phyloP scores from a whole-genome alignment of 2,329 filamentous ascomycete species.

The Phyllosticta ampelicida region DNA sequence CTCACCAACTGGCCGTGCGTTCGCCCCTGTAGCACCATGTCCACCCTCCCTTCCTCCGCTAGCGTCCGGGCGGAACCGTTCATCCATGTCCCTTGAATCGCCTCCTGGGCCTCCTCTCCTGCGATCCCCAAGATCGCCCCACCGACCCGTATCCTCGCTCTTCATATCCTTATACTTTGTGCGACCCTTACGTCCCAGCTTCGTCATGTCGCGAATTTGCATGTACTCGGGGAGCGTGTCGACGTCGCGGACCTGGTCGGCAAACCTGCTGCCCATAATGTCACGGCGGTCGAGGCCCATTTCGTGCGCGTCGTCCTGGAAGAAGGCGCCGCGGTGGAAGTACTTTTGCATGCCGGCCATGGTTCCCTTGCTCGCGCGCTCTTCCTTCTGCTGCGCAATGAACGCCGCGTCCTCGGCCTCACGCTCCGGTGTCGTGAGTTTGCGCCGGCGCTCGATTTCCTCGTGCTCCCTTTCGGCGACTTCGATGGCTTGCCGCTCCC shows the following conservation, averaged over 20 bases:
- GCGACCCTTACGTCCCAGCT: slow-evolving; percentile 81
- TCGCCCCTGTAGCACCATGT: slow-evolving; percentile 53
- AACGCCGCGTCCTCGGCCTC: slow-evolving; percentile 72
- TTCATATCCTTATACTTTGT: slow-evolving; percentile 84
- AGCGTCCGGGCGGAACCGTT: slow-evolving; percentile 56
- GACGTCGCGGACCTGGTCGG: slow-evolving; percentile 72
- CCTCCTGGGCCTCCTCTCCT: slow-evolving; percentile 20
- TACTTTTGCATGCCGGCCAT: slow-evolving; percentile 92
- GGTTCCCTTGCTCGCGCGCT: slow-evolving; percentile 62
- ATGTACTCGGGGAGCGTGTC: slow-evolving; percentile 82
- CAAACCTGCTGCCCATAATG: slow-evolving; percentile 73
- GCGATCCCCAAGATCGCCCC: slow-evolving; percentile 55
- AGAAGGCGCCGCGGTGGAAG: slow-evolving; percentile 95
- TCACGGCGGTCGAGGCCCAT: slow-evolving; percentile 70
- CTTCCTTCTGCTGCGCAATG: slow-evolving; percentile 66
- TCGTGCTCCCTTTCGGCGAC: slow-evolving; percentile 73
- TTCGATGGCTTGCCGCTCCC: slow-evolving; percentile 77
- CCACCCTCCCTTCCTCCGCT: slow-evolving; percentile 22
- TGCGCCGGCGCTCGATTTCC: slow-evolving; percentile 78
- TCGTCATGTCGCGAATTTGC: slow-evolving; percentile 87
- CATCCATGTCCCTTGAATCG: slow-evolving; percentile 42
- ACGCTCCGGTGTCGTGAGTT: slow-evolving; percentile 77
- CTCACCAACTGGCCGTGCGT: slow-evolving; percentile 59
- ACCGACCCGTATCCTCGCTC: slow-evolving; percentile 80
- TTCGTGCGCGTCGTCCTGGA: slow-evolving; percentile 66